Conservation (phyloP, 768 basidiomycete genomes). For the Kwoniella sp. region DNA sequence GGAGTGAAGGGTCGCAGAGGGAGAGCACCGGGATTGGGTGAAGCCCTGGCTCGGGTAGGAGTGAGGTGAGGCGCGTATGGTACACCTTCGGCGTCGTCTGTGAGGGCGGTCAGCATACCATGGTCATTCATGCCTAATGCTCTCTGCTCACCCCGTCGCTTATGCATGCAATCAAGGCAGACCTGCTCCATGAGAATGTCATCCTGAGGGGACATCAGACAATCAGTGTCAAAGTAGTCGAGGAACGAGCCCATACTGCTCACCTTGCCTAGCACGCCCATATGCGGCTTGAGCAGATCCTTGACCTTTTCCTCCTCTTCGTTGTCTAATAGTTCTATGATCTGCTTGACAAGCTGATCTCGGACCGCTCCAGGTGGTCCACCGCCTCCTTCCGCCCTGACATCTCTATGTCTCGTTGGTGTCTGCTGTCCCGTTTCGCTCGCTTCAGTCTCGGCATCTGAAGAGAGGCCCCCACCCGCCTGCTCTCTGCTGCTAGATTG, state of each 20-base stretch:
- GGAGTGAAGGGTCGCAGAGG: conserved; percentile 61
- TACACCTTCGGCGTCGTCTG: conserved; percentile 43
- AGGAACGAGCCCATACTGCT: too few species aligned
- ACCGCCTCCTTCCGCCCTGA: not conserved
- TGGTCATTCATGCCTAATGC: conserved; percentile 54
- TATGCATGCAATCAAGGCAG: conserved; percentile 92
- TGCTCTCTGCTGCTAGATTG: not conserved
- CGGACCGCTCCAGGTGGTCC: conserved; percentile 54
- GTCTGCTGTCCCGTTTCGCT: conserved; percentile 12
- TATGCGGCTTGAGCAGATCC: conserved; percentile 63
- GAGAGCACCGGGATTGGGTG: conserved; percentile 49
- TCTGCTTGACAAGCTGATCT: conserved; percentile 62
- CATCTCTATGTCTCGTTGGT: conserved; percentile 12
- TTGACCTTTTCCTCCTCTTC: conserved; percentile 89
- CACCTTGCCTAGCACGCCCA: conserved; percentile 53
- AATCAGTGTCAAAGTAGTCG: conserved; percentile 48
- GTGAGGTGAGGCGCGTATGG: conserved; percentile 62
- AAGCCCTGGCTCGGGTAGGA: conserved; percentile 64
- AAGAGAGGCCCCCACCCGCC: not conserved
- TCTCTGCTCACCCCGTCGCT: conserved; percentile 81
- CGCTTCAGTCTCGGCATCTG: not conserved
- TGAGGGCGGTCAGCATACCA: not conserved
- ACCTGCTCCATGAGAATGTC: conserved; percentile 63
- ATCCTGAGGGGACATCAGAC: conserved; percentile 24
- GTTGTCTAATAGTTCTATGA: conserved; percentile 66